These are phyloP conservation scores for Clavariopsis aquatica DNA, from an alignment of 495 filamentous ascomycete genomes.

Conservation along the genomic window DNA sequence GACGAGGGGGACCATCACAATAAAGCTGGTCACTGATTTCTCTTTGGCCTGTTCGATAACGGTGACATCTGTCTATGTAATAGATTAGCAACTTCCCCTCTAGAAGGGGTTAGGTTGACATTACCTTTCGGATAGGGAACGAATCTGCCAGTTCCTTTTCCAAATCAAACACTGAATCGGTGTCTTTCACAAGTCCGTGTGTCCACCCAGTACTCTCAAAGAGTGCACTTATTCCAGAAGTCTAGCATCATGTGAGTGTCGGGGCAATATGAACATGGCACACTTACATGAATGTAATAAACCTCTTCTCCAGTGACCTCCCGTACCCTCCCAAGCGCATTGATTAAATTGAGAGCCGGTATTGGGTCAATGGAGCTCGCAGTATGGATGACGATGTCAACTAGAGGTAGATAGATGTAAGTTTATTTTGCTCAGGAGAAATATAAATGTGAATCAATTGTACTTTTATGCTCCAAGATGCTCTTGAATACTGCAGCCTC, in stretches of 20 bases:
- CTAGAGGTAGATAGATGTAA: neutral
- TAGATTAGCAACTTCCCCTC: neutral
- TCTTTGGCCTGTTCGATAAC: neutral
- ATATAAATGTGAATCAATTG: neutral
- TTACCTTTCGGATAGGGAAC: slow-evolving; percentile 31
- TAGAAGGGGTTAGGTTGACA: neutral
- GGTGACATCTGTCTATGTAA: neutral
- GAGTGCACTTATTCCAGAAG: neutral
- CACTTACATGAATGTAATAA: slow-evolving; percentile 44
- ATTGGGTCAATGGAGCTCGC: slow-evolving; percentile 14
- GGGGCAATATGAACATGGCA: slow-evolving; percentile 3
- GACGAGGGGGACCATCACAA: neutral
- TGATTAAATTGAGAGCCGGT: slow-evolving; percentile 12
- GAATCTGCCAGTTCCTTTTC: slow-evolving; percentile 41
- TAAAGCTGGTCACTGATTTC: neutral
- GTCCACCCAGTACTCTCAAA: slow-evolving; percentile 39
- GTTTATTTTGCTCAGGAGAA: neutral
- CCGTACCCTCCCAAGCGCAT: slow-evolving; percentile 40
- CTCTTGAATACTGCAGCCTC: slow-evolving; percentile 15
- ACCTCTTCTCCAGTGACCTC: slow-evolving; percentile 35
- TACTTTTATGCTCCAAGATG: slow-evolving; percentile 11
- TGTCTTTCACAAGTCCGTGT: slow-evolving; percentile 42
- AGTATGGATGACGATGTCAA: slow-evolving; percentile 27
- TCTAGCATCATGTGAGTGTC: neutral
- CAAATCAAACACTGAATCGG: slow-evolving; percentile 33